Base-by-base conservation (phyloP, 768 basidiomycete species). In the Russula sp. region DNA sequence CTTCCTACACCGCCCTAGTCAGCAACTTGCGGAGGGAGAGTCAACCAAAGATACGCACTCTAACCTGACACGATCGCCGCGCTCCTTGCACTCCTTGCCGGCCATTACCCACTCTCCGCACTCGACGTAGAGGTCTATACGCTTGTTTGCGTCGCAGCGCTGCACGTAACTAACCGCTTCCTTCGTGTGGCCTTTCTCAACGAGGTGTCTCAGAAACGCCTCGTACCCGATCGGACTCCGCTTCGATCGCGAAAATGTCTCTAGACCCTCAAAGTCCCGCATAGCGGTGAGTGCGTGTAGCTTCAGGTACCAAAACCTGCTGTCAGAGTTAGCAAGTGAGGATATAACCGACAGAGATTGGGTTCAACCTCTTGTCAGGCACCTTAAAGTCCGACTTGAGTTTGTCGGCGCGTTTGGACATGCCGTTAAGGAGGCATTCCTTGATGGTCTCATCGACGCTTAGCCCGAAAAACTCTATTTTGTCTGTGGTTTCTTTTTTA, bases 201-300 rank as follows among this genome's bases (percentile, higher is more conserved):
- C 82, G 42, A 97, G 80, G 67, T 91, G 85, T 42, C 79, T 84
- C 31, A 94, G 93, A 71, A 94, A 94, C 0, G 88, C 82, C 71
- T 98, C 95, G 70, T 96, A 98, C 1, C 97, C 96, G 62, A 98
- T 98, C 4, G 96, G 95, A 73, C 89, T 93, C 68, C 92, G 83
- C 74, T 84, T 94, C 40, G 88, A 89, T 68, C 86, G 89, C 1
- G 94, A 84, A 71, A 99, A 96, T 0, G 80, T 72, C 53, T 98
- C 94, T 14, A 98, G 79, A 2, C 82, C 85, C 39, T 94, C 90
- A 73, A 94, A 98, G 73, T 97, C 93, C 62, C 85, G 80, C 22
- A 82, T 77, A n/a, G 81, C 79, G 10, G 88, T 87, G 59, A 98
- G 75, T 0, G 94, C 89, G 57, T 91, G 83, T 5, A 99, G 74